phyloP scores from a whole-genome alignment of 2,329 filamentous ascomycete genomes.

The Phialemoniopsis sp. region DNA sequence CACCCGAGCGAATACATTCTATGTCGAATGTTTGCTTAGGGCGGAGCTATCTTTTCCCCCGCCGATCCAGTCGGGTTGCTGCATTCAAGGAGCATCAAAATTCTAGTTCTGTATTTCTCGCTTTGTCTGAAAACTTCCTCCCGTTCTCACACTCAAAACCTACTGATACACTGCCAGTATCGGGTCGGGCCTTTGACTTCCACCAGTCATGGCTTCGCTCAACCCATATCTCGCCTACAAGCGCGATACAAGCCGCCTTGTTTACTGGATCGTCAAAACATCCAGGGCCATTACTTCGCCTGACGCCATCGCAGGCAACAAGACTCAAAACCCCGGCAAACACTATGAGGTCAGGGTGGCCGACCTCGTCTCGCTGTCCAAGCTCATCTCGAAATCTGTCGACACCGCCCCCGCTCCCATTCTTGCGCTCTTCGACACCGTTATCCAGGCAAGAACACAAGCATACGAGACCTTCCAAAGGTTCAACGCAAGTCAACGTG shows the following conservation, averaged over 20 bases:
- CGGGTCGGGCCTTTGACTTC: too few relatives aligned
- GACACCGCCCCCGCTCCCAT: conserved; percentile 25
- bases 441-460: conserved; percentile 27
- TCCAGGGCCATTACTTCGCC: conserved; percentile 29
- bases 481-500: conserved; percentile 20
- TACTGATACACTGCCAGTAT: too few relatives aligned
- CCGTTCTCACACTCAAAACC: too few relatives aligned
- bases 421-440: conserved; percentile 27
- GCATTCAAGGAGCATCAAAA: too few relatives aligned
- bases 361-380: conserved; percentile 29
- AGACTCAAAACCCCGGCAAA: too few relatives aligned
- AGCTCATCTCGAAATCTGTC: conserved; percentile 31
- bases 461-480: conserved; percentile 23
- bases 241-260: conserved; percentile 25
- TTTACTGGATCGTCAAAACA: conserved; percentile 33
- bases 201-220: conserved; percentile 13
- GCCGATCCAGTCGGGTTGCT: too few relatives aligned
- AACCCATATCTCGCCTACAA: conserved; percentile 33
- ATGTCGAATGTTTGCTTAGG: too few relatives aligned
- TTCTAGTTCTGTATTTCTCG: too few relatives aligned
- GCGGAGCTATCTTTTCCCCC: too few relatives aligned
- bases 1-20: too few relatives aligned
- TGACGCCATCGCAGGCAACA: too few relatives aligned
- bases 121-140: too few relatives aligned
- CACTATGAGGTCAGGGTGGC: conserved; percentile 29